A percentile compares a stretch with the other conserved stretches of the same genome.
Evolutionary conservation across 345 rosid genomes (phyloP).

Genomic region (Brassica incana): DNA sequence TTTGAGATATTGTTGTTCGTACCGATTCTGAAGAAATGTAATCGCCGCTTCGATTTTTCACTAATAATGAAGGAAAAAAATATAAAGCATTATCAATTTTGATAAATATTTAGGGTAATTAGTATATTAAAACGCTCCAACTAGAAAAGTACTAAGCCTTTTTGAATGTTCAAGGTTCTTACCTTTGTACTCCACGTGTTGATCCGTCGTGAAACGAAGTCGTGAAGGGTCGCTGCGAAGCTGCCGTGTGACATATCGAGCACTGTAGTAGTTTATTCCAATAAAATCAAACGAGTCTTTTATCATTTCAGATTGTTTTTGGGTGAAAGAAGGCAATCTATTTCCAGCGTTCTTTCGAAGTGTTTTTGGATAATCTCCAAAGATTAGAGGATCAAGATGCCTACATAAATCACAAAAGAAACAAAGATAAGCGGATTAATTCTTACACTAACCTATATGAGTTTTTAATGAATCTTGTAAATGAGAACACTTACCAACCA

Average conservation of each 20-base stretch:
- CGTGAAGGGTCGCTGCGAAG: constrained; percentile 17
- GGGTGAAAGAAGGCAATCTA: constrained; percentile 45
- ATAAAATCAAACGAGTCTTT: constrained; percentile 49
- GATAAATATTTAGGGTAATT: neutral
- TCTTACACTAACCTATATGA: neutral
- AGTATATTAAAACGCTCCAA: neutral
- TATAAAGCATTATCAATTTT: neutral
- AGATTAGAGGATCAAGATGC: constrained; percentile 41
- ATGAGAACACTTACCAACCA: constrained; percentile 29
- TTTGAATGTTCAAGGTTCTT: neutral
- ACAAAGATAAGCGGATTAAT: neutral
- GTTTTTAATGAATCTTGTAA: neutral
- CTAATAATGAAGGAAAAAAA: neutral
- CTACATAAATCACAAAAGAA: constrained; percentile 4
- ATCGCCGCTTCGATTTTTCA: constrained; percentile 27
- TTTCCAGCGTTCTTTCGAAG: constrained; percentile 35
- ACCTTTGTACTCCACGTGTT: constrained; percentile 37
- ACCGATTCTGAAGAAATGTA: constrained; percentile 29
- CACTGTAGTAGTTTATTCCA: constrained; percentile 50
- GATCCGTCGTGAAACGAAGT: constrained; percentile 40
- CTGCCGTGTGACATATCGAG: constrained; percentile 28
- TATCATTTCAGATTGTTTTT: constrained; percentile 29
- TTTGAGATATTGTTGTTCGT: neutral
- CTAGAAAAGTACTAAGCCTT: neutral
- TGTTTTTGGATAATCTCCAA: constrained; percentile 45